These are phyloP conservation scores for Pseudoturritis turrita DNA, from an alignment of 345 rosid species.

Conservation along the genomic window DNA sequence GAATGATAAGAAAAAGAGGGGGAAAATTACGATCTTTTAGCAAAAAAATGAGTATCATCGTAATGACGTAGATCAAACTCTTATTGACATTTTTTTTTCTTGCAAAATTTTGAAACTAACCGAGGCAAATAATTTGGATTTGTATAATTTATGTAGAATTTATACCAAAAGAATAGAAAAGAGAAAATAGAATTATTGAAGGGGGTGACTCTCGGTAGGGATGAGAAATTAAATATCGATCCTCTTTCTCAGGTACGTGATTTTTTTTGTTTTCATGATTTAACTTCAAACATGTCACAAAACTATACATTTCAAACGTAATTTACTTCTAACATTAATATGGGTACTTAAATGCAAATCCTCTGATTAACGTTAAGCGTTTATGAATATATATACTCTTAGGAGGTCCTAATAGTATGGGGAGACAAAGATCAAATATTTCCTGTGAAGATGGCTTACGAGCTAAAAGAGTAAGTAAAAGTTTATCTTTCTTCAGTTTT, in stretches of 20 bases:
- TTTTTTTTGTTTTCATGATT: not conserved
- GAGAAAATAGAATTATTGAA: slow-evolving; percentile 67
- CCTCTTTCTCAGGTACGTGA: slow-evolving; percentile 61
- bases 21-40: no score
- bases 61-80: not conserved
- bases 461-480: slow-evolving; percentile 54
- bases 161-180: slow-evolving; percentile 57
- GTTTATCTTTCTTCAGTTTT: not conserved
- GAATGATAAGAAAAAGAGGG: no score
- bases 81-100: not conserved
- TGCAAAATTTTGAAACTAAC: not conserved
- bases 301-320: not conserved
- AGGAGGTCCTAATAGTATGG: slow-evolving; percentile 81
- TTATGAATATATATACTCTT: not conserved
- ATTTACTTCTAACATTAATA: not conserved
- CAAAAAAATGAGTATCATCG: not conserved
- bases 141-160: slow-evolving; percentile 32
- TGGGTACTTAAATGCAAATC: not conserved
- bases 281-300: not conserved
- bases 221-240: slow-evolving; percentile 39
- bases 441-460: slow-evolving; percentile 73
- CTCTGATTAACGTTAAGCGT: not conserved
- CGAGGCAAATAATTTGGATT: not conserved
- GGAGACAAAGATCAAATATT: slow-evolving; percentile 81
- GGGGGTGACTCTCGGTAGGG: slow-evolving; percentile 50